Evolutionary conservation across 2,329 filamentous ascomycete species (phyloP).

Genomic region (Pseudogymnoascus sp.): DNA sequence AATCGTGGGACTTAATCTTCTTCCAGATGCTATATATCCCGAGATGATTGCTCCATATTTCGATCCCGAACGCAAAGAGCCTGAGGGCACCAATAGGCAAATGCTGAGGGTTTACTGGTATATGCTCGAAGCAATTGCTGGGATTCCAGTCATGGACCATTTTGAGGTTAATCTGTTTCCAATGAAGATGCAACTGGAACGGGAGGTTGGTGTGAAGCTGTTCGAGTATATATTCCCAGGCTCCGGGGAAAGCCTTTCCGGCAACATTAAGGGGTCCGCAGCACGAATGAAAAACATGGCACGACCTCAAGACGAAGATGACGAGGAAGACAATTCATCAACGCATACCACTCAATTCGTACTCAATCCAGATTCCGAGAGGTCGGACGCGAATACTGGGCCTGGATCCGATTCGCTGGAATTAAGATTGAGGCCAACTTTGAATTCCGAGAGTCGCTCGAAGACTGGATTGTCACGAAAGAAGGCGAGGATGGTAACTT

Average conservation of each 20-base stretch:
- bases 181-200: conserved; percentile 87
- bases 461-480: conserved; percentile 11
- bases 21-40: conserved; percentile 86
- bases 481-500: conserved; percentile 17
- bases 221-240: conserved; percentile 98
- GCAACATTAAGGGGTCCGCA: conserved; percentile 47
- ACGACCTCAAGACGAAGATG: conserved; percentile 27
- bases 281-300: conserved; percentile 51
- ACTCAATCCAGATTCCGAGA: conserved; percentile 28
- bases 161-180: conserved; percentile 94
- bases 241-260: conserved; percentile 37
- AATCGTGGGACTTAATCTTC: conserved; percentile 79
- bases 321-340: conserved; percentile 26
- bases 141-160: conserved; percentile 93
- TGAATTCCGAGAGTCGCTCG: conserved; percentile 46
- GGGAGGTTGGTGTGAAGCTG: conserved; percentile 81
- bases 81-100: conserved; percentile 54
- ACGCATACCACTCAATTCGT: conserved; percentile 12
- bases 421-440: conserved; percentile 72
- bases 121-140: conserved; percentile 95
- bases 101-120: conserved; percentile 97
- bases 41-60: conserved; percentile 90
- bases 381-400: conserved; percentile 42
- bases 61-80: conserved; percentile 49
- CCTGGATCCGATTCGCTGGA: conserved; percentile 52